A percentile compares a stretch with the other conserved stretches of the same genome.
These are phyloP conservation scores for Elaeis guineensis DNA, from an alignment of 176 grass and related monocot species.

Conservation along the genomic window DNA sequence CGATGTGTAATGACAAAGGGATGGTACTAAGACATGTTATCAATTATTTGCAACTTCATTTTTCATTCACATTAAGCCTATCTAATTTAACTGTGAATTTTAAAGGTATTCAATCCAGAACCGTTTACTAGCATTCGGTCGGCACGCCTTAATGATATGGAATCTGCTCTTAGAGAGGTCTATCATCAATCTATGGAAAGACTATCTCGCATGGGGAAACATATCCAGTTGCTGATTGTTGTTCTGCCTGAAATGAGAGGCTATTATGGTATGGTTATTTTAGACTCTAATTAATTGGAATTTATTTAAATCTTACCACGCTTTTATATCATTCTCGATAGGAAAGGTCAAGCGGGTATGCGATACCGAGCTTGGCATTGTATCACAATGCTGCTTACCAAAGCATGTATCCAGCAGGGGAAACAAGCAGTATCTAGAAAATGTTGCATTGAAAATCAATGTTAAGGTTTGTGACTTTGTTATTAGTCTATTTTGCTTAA, in stretches of 20 bases:
- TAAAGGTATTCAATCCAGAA: slow-evolving; percentile 36
- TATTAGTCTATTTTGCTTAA: no score
- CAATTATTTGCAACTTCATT: not conserved
- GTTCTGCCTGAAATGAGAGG: slow-evolving; percentile 56
- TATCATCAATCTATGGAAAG: slow-evolving; percentile 15
- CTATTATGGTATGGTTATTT: slow-evolving; percentile 46
- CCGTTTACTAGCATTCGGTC: slow-evolving; percentile 28
- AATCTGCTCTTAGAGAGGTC: slow-evolving; percentile 46
- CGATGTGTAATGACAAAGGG: slow-evolving; percentile 35
- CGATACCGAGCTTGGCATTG: slow-evolving; percentile 65
- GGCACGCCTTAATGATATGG: slow-evolving; percentile 25
- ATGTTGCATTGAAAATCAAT: slow-evolving; percentile 82
- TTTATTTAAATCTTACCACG: not conserved
- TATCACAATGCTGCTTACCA: slow-evolving; percentile 71
- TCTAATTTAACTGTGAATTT: not conserved
- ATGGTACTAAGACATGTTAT: slow-evolving; percentile 29
- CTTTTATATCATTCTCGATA: slow-evolving; percentile 7
- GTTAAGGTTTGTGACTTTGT: slow-evolving; percentile 46
- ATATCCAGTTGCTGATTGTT: slow-evolving; percentile 51
- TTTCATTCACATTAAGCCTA: no score
- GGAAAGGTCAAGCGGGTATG: slow-evolving; percentile 64
- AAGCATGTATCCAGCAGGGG: slow-evolving; percentile 19
- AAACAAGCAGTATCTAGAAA: slow-evolving; percentile 54
- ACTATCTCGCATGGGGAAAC: not conserved
- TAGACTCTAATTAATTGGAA: no score